Evolutionary conservation across 1,284 basidiomycete species (phyloP).

Genomic region (Leccinum angustisporum): DNA sequence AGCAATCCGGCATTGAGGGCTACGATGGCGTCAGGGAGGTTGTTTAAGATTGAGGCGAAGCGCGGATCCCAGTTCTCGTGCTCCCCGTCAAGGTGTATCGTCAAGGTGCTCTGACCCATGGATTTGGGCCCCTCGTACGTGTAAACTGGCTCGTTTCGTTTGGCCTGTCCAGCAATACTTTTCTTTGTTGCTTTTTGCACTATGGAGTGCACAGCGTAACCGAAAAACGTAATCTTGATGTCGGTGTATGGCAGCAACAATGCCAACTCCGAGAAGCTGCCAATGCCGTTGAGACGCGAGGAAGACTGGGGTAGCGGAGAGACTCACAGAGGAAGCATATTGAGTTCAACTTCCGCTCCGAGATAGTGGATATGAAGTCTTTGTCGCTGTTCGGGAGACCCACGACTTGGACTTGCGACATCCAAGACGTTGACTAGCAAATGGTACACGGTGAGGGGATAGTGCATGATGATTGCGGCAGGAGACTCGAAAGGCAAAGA

Average conservation of each 20-base stretch:
- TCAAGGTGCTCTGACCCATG: slow-evolving; percentile 35
- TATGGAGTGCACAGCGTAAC: slow-evolving; percentile 33
- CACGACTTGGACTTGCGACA: slow-evolving; percentile 31
- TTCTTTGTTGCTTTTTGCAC: slow-evolving; percentile 30
- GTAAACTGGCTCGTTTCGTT: slow-evolving; percentile 34
- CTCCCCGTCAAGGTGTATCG: slow-evolving; percentile 34
- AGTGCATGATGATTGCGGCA: slow-evolving; percentile 42
- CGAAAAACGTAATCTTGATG: slow-evolving; percentile 41
- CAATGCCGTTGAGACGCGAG: background rate
- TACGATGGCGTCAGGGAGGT: slow-evolving; percentile 37
- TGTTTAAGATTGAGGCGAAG: slow-evolving; percentile 16
- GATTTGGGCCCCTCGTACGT: slow-evolving; percentile 37
- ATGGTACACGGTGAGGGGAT: slow-evolving; percentile 40
- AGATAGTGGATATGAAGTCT: slow-evolving; percentile 37
- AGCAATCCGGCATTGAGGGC: slow-evolving; percentile 41
- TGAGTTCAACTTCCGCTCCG: slow-evolving; percentile 43
- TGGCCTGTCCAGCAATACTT: slow-evolving; percentile 28
- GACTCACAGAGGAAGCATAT: slow-evolving; percentile 44
- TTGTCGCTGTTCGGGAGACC: slow-evolving; percentile 24
- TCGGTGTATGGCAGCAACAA: slow-evolving; percentile 42
- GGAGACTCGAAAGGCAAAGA: slow-evolving; percentile 40
- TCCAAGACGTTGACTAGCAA: slow-evolving; percentile 36
- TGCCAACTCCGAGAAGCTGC: slow-evolving; percentile 43
- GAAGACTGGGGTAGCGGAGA: background rate
- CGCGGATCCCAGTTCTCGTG: slow-evolving; percentile 36